Base-by-base conservation (phyloP, 306 rosid genomes). In the Mucuna pruriens region DNA sequence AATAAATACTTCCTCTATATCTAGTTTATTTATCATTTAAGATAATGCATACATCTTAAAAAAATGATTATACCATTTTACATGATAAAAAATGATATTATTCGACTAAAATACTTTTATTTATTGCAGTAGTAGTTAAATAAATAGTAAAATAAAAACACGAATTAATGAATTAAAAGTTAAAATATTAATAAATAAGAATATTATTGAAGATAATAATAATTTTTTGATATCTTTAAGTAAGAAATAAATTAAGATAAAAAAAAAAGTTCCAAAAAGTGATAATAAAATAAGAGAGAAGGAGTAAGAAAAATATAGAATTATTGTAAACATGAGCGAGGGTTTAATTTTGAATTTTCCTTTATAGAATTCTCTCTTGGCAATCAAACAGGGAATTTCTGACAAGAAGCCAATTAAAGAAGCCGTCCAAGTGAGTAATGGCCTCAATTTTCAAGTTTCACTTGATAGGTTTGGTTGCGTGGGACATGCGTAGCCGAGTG, bases 381-480 rank as follows among this genome's bases (percentile, higher is more conserved):
- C 72, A 83, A 79, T 74, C 74, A 86, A 68, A 81, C 57, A 75
- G 45, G 25, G 65, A 42, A 36, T 77, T 46, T 45, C 3, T 57
- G 76, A 17, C 46, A 71, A 33, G 82, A 80, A 74, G 78, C 74
- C 80, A 84, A 66, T 38, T 74, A 75, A 90, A 75, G 69, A 83
- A 88, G 84, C 76, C 60, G 93, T 81, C 90, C 84, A 85, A 78
- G 33, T 31, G 44, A 60, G 76, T 29, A 77, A 71, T 74, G 62
- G 87, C 52, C 72, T 63, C 17, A 78, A 73, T 54, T 84, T 76
- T 84, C 81, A 82, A 83, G 71, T 69, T 9, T 55, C 48, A 33
- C 71, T 46, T 22, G 73, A 87, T 86, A 86, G 82, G 82, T 77
- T 85, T 71, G 88, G 88, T 85, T 76, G 22, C 36, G 85, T 86